Percentiles rank a stretch among this genome's conserved stretches.
Evolutionary conservation across 768 basidiomycete genomes (phyloP).

Genomic region (Arthromyces matolae): DNA sequence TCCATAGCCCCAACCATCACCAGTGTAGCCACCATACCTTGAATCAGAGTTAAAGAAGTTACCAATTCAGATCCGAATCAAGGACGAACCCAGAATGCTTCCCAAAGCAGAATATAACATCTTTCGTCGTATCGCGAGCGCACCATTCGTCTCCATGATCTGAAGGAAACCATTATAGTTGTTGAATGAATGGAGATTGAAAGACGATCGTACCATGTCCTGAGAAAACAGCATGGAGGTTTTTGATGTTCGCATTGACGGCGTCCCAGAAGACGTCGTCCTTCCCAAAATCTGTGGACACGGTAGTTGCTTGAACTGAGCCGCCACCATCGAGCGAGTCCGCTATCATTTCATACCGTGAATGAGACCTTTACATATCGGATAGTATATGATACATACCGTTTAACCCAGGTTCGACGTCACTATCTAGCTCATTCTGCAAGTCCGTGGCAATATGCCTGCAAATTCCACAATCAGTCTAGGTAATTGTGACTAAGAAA

Average conservation of each 20-base stretch:
- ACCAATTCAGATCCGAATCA: too few species aligned
- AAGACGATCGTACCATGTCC: conserved; percentile 53
- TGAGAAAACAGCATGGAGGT: conserved; percentile 63
- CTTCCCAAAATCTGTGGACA: conserved; percentile 34
- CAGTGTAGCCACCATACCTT: conserved; percentile 66
- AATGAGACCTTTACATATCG: neutral
- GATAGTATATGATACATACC: conserved; percentile 22
- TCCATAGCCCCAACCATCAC: conserved; percentile 56
- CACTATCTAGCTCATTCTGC: conserved; percentile 32
- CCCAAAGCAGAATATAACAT: conserved; percentile 70
- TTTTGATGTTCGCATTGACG: conserved; percentile 54
- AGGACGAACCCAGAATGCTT: conserved; percentile 71
- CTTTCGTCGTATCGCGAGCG: conserved; percentile 55
- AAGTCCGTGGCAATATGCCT: conserved; percentile 26
- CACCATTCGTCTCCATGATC: conserved; percentile 85
- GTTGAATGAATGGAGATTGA: neutral
- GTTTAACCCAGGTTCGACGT: conserved; percentile 41
- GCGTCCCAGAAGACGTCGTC: conserved; percentile 64
- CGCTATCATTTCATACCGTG: too few species aligned
- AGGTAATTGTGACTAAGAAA: neutral
- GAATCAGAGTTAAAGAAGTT: too few species aligned
- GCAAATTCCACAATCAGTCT: neutral
- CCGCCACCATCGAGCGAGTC: conserved; percentile 47
- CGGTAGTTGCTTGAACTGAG: conserved; percentile 55
- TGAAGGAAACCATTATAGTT: conserved; percentile 18